Percentiles rank a stretch among this genome's conserved stretches.
Conservation (phyloP, 2,329 filamentous ascomycete genomes). For the Diaporthe caulivora region DNA sequence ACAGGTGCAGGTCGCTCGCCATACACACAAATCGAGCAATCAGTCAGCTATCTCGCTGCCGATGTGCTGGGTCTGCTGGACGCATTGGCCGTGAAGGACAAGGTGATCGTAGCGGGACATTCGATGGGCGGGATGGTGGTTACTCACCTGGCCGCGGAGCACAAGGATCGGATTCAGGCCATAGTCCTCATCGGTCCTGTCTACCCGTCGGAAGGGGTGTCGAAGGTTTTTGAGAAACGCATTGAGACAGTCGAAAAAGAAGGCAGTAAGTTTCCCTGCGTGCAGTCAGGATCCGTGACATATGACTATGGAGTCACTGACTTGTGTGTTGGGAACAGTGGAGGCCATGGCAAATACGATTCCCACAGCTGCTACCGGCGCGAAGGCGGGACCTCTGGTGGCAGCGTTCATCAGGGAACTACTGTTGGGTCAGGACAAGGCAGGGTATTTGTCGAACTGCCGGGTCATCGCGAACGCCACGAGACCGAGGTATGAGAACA, state of each 20-base stretch:
- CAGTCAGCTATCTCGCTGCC: constrained; percentile 54
- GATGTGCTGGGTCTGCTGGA: constrained; percentile 68
- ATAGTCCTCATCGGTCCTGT: constrained; percentile 75
- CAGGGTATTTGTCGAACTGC: constrained; percentile 53
- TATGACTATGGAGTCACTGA: not conserved
- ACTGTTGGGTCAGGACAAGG: constrained; percentile 48
- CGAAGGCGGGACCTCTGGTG: constrained; percentile 46
- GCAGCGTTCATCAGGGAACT: constrained; percentile 52
- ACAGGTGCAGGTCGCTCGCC: constrained; percentile 28
- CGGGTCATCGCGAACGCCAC: constrained; percentile 48
- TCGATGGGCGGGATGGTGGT: constrained; percentile 78
- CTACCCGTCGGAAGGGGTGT: constrained; percentile 61
- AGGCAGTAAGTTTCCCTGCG: constrained; percentile 38
- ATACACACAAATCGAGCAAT: constrained; percentile 33
- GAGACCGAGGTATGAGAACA: constrained; percentile 65
- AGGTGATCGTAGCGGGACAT: constrained; percentile 72
- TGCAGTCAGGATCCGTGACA: not conserved
- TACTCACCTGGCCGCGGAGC: constrained; percentile 64
- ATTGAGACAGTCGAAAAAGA: constrained; percentile 57
- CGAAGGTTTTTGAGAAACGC: constrained; percentile 31
- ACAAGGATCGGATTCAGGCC: constrained; percentile 47
- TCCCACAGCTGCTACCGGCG: constrained; percentile 51
- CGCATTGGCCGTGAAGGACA: constrained; percentile 59
- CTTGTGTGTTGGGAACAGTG: not conserved
- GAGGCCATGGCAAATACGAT: constrained; percentile 33